Percentiles rank a stretch among this genome's conserved stretches.
Evolutionary conservation across 176 grass and related monocot species (phyloP).

Genomic region (Guadua angustifolia): DNA sequence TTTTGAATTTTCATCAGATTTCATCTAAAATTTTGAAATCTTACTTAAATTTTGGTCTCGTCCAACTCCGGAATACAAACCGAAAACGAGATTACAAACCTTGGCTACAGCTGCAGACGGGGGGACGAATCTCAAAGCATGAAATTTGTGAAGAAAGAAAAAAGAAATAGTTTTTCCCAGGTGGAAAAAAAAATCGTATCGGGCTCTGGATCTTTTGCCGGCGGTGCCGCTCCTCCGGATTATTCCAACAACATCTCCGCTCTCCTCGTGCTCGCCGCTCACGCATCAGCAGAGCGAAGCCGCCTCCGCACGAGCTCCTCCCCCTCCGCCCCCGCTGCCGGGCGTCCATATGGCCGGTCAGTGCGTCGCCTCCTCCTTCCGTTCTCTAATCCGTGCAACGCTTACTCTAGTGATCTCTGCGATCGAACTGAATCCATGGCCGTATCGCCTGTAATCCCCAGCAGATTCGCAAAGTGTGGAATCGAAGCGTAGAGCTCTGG

Average conservation of each 20-base stretch:
- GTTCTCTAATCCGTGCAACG: neutral
- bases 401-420: neutral
- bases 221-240: neutral
- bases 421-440: slow-evolving; percentile 1
- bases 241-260: neutral
- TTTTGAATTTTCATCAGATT: no score
- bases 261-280: slow-evolving; percentile 32
- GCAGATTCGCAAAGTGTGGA: neutral
- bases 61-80: no score
- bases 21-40: no score
- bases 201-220: neutral
- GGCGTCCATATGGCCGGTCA: slow-evolving; percentile 45
- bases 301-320: neutral
- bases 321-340: slow-evolving; percentile 10
- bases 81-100: no score
- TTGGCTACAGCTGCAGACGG: no score
- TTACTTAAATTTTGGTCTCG: no score
- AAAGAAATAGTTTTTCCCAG: no score
- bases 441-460: neutral
- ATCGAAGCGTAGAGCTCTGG: neutral
- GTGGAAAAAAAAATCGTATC: no score
- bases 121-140: no score
- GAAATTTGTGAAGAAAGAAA: no score
- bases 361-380: slow-evolving; percentile 1
- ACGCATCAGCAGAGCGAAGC: neutral